Base-by-base conservation (phyloP, 1,284 basidiomycete genomes). In the Entoloma clypeatum region DNA sequence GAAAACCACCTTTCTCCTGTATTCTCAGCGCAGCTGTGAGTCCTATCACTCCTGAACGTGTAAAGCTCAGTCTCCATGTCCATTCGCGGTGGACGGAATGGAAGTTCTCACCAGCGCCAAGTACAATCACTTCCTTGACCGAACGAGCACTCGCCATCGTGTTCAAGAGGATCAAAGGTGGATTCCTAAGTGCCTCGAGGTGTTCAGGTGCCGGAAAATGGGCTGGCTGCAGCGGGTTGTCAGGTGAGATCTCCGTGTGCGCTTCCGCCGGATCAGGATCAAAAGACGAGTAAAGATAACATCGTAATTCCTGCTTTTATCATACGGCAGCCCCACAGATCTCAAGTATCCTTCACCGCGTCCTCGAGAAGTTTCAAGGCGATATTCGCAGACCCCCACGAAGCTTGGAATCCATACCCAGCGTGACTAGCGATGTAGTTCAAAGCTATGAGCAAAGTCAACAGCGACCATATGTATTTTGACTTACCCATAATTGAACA, bases 391-490 rank as follows among this genome's bases (percentile, higher is more conserved):
- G 79, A 80, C 1, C 79, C 85, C 81, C 84, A 87, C 0, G 81
- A 84, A n/a, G 74, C 68, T 50, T 85, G 81, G 54, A 77, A 87
- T 3, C 86, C 85, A 45, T 74, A 74, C 3, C 81, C 76, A n/a
- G 75, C 75, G 51, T 75, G 75, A 25, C 74, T 77, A 44, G n/a
- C 25, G 42, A 30, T 23, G 48, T 33, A 26, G 49, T 44, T n/a
- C 19, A 50, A 32, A 38, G 26, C 21, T 38, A 24, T 27, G 10
- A 41, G 7, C 26, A 11, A 10, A 7, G 2, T 16, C 39, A 21
- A 3, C 49, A 23, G 51, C 25, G 31, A 23, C 19, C 59, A 23
- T 56, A 67, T 46, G 65, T 65, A n/a, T n/a, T n/a, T 27, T 74
- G 68, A 17, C 86, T 56, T 74, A 90, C 60, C 87, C 86, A 61